Evolutionary conservation across 805 yeast species (phyloP).

Genomic region (Metschnikowia noctiluminum): DNA sequence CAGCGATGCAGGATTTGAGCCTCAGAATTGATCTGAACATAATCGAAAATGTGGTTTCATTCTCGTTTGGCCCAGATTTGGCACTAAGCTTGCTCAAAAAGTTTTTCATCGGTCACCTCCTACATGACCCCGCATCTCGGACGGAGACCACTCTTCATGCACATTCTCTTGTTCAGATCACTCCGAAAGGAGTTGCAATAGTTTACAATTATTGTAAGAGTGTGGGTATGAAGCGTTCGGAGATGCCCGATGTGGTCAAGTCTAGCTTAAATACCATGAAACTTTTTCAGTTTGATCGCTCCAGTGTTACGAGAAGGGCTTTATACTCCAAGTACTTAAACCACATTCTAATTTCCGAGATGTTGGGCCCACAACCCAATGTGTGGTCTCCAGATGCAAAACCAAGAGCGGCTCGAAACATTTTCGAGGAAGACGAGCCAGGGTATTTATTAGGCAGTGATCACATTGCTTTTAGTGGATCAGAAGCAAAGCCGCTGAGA

Average conservation of each 20-base stretch:
- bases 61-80: slow-evolving; percentile 48
- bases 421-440: slow-evolving; percentile 6
- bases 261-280: slow-evolving; percentile 71
- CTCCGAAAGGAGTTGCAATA: slow-evolving; percentile 84
- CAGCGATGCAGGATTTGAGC: slow-evolving; percentile 46
- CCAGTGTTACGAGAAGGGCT: slow-evolving; percentile 50
- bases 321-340: slow-evolving; percentile 61
- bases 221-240: slow-evolving; percentile 45
- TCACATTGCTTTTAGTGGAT: slow-evolving; percentile 5
- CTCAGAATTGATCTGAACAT: slow-evolving; percentile 45
- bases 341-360: slow-evolving; percentile 55
- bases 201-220: slow-evolving; percentile 57
- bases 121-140: slow-evolving; percentile 75
- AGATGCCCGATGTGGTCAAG: slow-evolving; percentile 45
- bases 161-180: slow-evolving; percentile 63
- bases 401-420: slow-evolving; percentile 39
- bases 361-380: slow-evolving; percentile 68
- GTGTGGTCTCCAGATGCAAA: slow-evolving; percentile 59
- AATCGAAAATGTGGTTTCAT: slow-evolving; percentile 54
- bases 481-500: not conserved
- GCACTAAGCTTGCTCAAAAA: slow-evolving; percentile 42
- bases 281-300: slow-evolving; percentile 63
- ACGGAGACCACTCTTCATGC: slow-evolving; percentile 49
- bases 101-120: slow-evolving; percentile 58
- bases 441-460: slow-evolving; percentile 1